phyloP scores from a whole-genome alignment of 768 basidiomycete species.

The Tubosaeta sp. region DNA sequence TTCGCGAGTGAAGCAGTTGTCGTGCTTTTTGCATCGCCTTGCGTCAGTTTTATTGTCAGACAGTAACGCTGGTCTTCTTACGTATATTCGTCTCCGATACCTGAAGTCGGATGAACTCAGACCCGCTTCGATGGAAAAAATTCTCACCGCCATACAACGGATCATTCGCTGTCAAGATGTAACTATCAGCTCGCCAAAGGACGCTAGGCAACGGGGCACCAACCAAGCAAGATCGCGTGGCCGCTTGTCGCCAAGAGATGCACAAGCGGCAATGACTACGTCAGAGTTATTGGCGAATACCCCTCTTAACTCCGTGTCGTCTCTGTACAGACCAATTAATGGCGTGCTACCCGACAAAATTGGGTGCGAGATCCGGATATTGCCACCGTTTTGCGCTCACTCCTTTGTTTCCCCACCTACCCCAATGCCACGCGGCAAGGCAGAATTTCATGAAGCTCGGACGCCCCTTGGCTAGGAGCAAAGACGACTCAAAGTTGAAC shows the following conservation, averaged over 20 bases:
- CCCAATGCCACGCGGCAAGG: conserved; percentile 51
- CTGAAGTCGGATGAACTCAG: conserved; percentile 30
- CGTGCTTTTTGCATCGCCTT: conserved; percentile 40
- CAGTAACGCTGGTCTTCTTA: conserved; percentile 33
- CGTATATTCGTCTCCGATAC: conserved; percentile 77
- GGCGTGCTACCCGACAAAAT: conserved; percentile 46
- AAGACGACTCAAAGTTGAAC: conserved; percentile 83
- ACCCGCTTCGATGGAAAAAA: not conserved
- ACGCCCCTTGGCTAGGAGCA: conserved; percentile 67
- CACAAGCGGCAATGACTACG: conserved; percentile 65
- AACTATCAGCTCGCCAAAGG: conserved; percentile 3
- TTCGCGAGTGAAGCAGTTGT: conserved; percentile 73
- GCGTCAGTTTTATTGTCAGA: not conserved
- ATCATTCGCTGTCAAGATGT: conserved; percentile 56
- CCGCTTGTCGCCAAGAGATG: conserved; percentile 62
- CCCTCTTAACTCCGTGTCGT: conserved; percentile 71
- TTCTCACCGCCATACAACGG: conserved; percentile 69
- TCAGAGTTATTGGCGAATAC: conserved; percentile 68
- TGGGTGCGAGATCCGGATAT: not conserved
- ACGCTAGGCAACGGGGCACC: conserved; percentile 12
- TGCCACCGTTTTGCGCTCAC: conserved; percentile 34
- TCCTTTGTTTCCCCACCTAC: conserved; percentile 64
- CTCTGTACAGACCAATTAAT: conserved; percentile 72
- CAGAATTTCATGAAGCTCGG: conserved; percentile 19
- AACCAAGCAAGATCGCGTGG: conserved; percentile 73